Conservation (phyloP, 2,329 filamentous ascomycete species). For the Pseudogymnoascus sp. region DNA sequence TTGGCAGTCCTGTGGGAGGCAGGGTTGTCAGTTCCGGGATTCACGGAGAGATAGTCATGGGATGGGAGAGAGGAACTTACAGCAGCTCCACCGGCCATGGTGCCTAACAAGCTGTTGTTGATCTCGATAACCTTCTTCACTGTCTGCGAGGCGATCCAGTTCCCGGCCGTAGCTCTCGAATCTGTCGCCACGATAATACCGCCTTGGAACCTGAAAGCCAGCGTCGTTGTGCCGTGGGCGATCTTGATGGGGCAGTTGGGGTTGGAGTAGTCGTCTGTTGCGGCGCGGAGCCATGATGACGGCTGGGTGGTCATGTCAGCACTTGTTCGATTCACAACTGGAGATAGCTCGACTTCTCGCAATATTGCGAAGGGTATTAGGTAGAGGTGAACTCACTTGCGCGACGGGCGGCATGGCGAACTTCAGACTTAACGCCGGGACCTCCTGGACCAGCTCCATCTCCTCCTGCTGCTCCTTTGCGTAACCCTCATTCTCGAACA, state of each 20-base stretch:
- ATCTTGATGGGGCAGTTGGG: conserved; percentile 98
- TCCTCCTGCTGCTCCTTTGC: conserved; percentile 67
- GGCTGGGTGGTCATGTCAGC: conserved; percentile 46
- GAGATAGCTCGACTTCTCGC: neutral
- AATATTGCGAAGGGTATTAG: neutral
- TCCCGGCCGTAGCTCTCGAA: conserved; percentile 91
- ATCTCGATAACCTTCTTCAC: conserved; percentile 99
- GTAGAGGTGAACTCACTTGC: conserved; percentile 52
- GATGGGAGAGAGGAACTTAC: conserved; percentile 36
- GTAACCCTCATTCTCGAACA: conserved; percentile 63
- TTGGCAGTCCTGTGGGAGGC: conserved; percentile 87
- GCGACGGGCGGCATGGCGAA: conserved; percentile 92
- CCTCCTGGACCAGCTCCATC: conserved; percentile 53
- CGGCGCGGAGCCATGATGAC: conserved; percentile 88
- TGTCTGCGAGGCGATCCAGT: conserved; percentile 99
- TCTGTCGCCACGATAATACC: conserved; percentile 98
- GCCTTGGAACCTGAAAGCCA: conserved; percentile 96
- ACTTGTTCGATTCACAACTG: neutral
- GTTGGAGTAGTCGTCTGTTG: conserved; percentile 95
- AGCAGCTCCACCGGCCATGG: conserved; percentile 96
- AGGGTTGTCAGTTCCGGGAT: neutral
- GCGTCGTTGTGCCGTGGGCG: conserved; percentile 94
- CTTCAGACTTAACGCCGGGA: conserved; percentile 75
- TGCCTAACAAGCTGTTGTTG: conserved; percentile 87
- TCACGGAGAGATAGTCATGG: neutral